Evolutionary conservation across 1,284 basidiomycete genomes (phyloP).

Genomic region (Xanthoconium separans): DNA sequence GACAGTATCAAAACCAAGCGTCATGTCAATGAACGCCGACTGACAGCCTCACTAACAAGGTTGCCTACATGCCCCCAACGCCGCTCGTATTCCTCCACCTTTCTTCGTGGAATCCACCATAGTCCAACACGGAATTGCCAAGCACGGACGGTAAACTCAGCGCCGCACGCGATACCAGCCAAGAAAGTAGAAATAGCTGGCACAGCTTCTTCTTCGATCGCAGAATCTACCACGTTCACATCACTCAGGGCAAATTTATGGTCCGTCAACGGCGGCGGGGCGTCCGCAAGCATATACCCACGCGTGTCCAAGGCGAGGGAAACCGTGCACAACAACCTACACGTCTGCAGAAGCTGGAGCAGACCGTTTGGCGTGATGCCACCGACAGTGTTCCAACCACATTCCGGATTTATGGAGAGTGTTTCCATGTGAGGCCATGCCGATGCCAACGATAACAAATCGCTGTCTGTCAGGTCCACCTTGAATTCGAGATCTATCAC

Average conservation of each 20-base stretch:
- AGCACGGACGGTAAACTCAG: no score
- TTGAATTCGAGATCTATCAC: background rate
- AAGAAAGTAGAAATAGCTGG: background rate
- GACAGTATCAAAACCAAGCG: no score
- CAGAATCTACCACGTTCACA: background rate
- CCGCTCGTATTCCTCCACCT: no score
- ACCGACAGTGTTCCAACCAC: background rate
- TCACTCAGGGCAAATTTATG: no score
- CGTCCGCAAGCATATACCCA: background rate
- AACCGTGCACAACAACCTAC: background rate
- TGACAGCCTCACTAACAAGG: no score
- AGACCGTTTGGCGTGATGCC: background rate
- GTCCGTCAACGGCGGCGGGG: no score
- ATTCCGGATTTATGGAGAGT: background rate
- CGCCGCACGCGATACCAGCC: background rate
- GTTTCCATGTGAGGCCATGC: background rate
- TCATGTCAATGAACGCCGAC: no score
- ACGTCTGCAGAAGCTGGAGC: background rate
- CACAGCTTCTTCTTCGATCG: background rate
- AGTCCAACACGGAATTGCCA: no score
- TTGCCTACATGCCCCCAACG: no score
- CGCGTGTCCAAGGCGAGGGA: background rate
- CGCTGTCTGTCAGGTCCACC: background rate
- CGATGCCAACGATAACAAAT: background rate
- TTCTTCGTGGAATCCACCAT: no score